A percentile compares a stretch with the other conserved stretches of the same genome.
Evolutionary conservation across 2,329 filamentous ascomycete genomes (phyloP).

Genomic region (Nannizziopsis barbatae): DNA sequence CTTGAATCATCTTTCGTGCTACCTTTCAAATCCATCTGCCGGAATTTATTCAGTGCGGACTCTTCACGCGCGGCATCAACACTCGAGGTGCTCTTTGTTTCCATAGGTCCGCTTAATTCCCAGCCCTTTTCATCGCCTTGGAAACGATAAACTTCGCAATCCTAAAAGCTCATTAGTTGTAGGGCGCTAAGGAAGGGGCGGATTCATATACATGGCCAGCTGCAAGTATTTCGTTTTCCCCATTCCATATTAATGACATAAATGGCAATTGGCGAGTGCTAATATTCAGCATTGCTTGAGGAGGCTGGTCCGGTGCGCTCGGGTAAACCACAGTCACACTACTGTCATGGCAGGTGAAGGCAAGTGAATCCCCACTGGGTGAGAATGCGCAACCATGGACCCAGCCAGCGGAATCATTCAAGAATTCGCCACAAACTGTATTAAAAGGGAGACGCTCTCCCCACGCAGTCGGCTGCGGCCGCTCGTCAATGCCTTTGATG

Average conservation of each 20-base stretch:
- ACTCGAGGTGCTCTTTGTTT: slow-evolving; percentile 56
- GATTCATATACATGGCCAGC: slow-evolving; percentile 60
- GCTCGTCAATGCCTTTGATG: slow-evolving; percentile 84
- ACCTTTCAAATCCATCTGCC: slow-evolving; percentile 96
- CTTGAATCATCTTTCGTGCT: slow-evolving; percentile 86
- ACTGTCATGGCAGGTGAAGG: slow-evolving; percentile 90
- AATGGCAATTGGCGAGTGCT: slow-evolving; percentile 85
- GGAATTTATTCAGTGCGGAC: slow-evolving; percentile 94
- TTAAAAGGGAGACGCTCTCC: slow-evolving; percentile 95
- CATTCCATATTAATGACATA: slow-evolving; percentile 83
- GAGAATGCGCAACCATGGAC: slow-evolving; percentile 89
- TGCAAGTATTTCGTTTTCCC: slow-evolving; percentile 85
- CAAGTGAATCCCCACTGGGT: slow-evolving; percentile 81
- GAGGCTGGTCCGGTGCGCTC: slow-evolving; percentile 77
- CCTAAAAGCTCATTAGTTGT: slow-evolving; percentile 28
- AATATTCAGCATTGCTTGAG: slow-evolving; percentile 78
- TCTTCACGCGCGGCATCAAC: slow-evolving; percentile 60
- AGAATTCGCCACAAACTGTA: slow-evolving; percentile 90
- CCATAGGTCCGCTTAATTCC: slow-evolving; percentile 71
- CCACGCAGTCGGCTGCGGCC: slow-evolving; percentile 80
- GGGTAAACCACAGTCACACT: slow-evolving; percentile 96
- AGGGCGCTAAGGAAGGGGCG: neutral
- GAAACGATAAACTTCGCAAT: slow-evolving; percentile 81
- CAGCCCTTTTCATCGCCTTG: slow-evolving; percentile 67
- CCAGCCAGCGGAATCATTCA: slow-evolving; percentile 96